phyloP scores from a whole-genome alignment of 2,329 filamentous ascomycete species.

The Neofusicoccum cordaticola region DNA sequence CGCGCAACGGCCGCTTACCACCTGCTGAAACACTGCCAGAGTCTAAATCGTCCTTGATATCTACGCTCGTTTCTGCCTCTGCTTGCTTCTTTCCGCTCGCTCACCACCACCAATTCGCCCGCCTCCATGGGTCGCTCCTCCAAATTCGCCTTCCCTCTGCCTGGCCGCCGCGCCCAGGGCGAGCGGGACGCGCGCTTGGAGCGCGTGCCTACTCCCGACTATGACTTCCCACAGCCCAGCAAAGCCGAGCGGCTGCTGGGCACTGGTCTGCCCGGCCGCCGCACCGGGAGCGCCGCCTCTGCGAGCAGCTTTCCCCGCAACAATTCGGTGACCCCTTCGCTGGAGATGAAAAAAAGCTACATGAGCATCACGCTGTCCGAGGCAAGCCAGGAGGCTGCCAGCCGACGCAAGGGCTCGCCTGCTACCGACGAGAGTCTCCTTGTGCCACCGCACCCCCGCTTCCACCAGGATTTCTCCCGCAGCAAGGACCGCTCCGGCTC shows the following conservation, averaged over 20 bases:
- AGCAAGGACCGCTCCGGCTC: slow-evolving; percentile 27
- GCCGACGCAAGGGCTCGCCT: slow-evolving; percentile 25
- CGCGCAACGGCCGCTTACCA: background rate
- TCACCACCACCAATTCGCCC: background rate
- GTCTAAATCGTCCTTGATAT: slow-evolving; percentile 12
- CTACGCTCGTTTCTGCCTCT: slow-evolving; percentile 8
- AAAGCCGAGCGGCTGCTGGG: slow-evolving; percentile 40
- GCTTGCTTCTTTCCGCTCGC: slow-evolving; percentile 5
- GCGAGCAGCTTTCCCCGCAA: background rate
- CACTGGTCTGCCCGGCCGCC: slow-evolving; percentile 30
- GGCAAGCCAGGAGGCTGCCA: slow-evolving; percentile 28
- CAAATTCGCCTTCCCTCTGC: slow-evolving; percentile 39
- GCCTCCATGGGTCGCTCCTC: slow-evolving; percentile 17
- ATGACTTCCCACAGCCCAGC: background rate
- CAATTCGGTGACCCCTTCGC: slow-evolving; percentile 19
- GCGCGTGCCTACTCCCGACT: background rate
- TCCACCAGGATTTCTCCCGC: slow-evolving; percentile 19
- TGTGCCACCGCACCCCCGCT: slow-evolving; percentile 19
- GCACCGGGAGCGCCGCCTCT: slow-evolving; percentile 19
- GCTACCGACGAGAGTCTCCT: slow-evolving; percentile 21
- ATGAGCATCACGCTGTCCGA: slow-evolving; percentile 33
- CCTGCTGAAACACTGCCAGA: slow-evolving; percentile 8
- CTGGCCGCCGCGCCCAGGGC: slow-evolving; percentile 29
- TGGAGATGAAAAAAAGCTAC: slow-evolving; percentile 28
- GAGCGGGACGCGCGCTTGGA: slow-evolving; percentile 19